Evolutionary conservation across 129 eudicot genomes (phyloP).

Genomic region (Chrysanthemum makinoi): DNA sequence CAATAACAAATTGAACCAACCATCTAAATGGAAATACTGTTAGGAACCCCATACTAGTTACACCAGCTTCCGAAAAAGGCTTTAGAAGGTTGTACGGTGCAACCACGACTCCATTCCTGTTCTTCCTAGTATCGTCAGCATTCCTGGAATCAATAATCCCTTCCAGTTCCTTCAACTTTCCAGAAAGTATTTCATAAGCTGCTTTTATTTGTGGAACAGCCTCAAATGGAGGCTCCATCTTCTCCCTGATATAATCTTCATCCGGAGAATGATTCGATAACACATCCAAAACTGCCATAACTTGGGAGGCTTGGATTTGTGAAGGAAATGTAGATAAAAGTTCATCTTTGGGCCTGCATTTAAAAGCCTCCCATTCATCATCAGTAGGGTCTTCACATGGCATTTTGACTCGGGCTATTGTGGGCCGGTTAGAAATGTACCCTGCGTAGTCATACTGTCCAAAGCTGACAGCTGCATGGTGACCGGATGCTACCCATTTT

Average conservation of each 20-base stretch:
- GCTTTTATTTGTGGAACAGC: conserved; percentile 51
- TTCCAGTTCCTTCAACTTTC: conserved; percentile 61
- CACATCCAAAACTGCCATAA: conserved; percentile 79
- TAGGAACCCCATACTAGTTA: conserved; percentile 71
- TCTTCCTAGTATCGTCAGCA: conserved; percentile 41
- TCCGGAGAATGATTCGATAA: conserved; percentile 79
- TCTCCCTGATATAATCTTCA: conserved; percentile 74
- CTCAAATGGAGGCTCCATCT: conserved; percentile 45
- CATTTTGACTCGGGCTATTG: conserved; percentile 69
- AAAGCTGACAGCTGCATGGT: conserved; percentile 90
- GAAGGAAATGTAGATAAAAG: conserved; percentile 67
- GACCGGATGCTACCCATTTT: conserved; percentile 82
- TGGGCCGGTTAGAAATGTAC: conserved; percentile 76
- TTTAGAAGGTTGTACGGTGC: conserved; percentile 71
- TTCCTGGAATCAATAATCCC: conserved; percentile 62
- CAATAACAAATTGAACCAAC: no score
- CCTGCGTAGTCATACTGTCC: conserved; percentile 82
- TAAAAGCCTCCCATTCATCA: conserved; percentile 45
- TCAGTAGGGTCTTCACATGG: conserved; percentile 76
- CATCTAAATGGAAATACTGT: conserved; percentile 73
- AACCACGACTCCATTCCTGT: conserved; percentile 76
- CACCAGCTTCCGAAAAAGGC: conserved; percentile 77
- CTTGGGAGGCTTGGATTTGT: conserved; percentile 60
- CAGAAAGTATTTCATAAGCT: conserved; percentile 51
- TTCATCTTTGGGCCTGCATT: conserved; percentile 50